Percentiles rank a stretch among this genome's conserved stretches.
Evolutionary conservation across 2,329 filamentous ascomycete species (phyloP).

Genomic region (Pezicula neosporulosa): DNA sequence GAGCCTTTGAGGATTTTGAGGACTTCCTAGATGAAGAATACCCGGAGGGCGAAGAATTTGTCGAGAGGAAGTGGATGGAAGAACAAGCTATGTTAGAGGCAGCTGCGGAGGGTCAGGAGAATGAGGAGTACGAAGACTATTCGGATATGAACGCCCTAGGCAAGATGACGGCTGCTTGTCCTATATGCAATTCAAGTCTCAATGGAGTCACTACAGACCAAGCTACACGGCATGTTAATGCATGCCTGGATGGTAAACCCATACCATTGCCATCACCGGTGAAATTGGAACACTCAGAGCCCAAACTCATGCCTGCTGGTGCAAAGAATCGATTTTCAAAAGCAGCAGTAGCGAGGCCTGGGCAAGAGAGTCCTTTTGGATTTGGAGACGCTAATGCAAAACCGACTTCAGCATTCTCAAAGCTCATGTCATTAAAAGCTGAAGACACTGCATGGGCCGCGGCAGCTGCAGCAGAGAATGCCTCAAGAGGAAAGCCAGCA

Average conservation of each 20-base stretch:
- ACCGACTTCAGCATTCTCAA: conserved; percentile 75
- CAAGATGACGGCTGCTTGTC: conserved; percentile 49
- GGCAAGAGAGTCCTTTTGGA: conserved; percentile 75
- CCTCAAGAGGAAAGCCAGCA: conserved; percentile 78
- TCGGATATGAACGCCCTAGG: conserved; percentile 7
- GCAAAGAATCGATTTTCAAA: conserved; percentile 49
- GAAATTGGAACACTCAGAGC: conserved; percentile 14
- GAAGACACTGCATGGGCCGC: conserved; percentile 88
- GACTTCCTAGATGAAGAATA: conserved; percentile 44
- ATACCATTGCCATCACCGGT: conserved; percentile 46
- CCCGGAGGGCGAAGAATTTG: conserved; percentile 56
- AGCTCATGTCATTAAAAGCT: conserved; percentile 87
- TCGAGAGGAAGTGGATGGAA: conserved; percentile 69
- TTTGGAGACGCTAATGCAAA: conserved; percentile 37
- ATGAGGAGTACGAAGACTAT: conserved; percentile 19
- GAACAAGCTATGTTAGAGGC: conserved; percentile 68
- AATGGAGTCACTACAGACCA: conserved; percentile 59
- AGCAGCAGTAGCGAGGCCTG: conserved; percentile 70
- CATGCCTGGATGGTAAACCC: conserved; percentile 81
- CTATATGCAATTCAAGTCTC: conserved; percentile 71
- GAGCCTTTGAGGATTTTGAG: conserved; percentile 56
- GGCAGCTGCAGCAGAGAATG: conserved; percentile 75
- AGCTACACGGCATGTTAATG: conserved; percentile 83
- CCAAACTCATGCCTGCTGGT: conserved; percentile 19
- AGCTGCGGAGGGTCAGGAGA: conserved; percentile 41